Percentiles rank a stretch among this genome's conserved stretches.
Evolutionary conservation across 768 basidiomycete genomes (phyloP).

Genomic region (Mycena vulgaris): DNA sequence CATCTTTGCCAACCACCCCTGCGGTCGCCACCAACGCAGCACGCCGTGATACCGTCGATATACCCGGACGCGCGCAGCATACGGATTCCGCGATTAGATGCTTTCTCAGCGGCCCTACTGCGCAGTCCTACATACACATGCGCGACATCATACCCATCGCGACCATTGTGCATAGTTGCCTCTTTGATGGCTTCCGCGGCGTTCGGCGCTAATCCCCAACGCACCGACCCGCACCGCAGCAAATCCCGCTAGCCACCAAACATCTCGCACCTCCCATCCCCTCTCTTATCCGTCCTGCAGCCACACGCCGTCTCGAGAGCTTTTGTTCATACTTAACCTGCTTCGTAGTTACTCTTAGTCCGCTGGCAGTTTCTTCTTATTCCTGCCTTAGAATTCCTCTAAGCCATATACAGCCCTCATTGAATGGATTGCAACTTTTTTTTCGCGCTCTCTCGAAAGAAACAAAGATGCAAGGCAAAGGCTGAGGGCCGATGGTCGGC

Average conservation of each 20-base stretch:
- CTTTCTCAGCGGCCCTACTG: slow-evolving; percentile 4
- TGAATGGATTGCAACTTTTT: slow-evolving; percentile 7
- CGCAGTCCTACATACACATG: slow-evolving; percentile 1
- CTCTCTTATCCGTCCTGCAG: slow-evolving; percentile 5
- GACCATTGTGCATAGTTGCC: slow-evolving; percentile 3
- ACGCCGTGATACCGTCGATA: neutral
- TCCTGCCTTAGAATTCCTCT: neutral
- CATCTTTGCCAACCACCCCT: neutral
- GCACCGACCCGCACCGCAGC: slow-evolving; percentile 7
- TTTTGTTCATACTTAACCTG: slow-evolving; percentile 55
- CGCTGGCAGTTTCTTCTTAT: neutral
- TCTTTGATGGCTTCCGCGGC: slow-evolving; percentile 1
- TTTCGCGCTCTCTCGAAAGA: neutral
- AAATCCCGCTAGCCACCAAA: slow-evolving; percentile 5
- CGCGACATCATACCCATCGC: slow-evolving; percentile 2
- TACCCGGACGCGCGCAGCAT: neutral
- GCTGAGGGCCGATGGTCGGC: slow-evolving; percentile 9
- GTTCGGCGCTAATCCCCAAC: slow-evolving; percentile 8
- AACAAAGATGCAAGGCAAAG: neutral
- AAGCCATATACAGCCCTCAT: neutral
- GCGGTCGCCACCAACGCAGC: neutral
- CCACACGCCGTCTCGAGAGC: slow-evolving; percentile 6
- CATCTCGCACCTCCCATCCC: slow-evolving; percentile 3
- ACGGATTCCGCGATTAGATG: neutral
- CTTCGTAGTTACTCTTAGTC: neutral